Percentiles rank a stretch among this genome's conserved stretches.
Conservation (phyloP, 768 basidiomycete genomes). For the Rhizopogon vinicolor region DNA sequence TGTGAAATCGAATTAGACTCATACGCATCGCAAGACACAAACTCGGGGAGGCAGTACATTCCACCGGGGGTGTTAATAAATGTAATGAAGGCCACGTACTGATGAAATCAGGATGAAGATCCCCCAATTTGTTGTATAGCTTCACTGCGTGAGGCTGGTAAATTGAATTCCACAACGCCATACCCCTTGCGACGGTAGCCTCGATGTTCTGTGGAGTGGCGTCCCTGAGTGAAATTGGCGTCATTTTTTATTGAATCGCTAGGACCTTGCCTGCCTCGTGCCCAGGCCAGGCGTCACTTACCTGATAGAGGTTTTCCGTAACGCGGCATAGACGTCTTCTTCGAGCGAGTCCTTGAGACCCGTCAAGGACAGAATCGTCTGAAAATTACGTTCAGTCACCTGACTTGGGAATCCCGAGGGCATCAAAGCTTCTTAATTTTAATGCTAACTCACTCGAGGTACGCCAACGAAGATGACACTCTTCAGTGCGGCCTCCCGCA, state of each 20-base stretch:
- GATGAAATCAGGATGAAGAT: slow-evolving; percentile 93
- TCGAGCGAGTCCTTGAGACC: slow-evolving; percentile 75
- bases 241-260: not conserved
- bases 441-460: slow-evolving; percentile 56
- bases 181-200: slow-evolving; percentile 63
- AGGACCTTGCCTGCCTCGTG: slow-evolving; percentile 2
- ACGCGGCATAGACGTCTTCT: slow-evolving; percentile 69
- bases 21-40: slow-evolving; percentile 22
- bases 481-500: slow-evolving; percentile 88
- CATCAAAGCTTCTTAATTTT: not conserved
- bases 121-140: slow-evolving; percentile 79
- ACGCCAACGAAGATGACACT: slow-evolving; percentile 87
- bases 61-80: slow-evolving; percentile 27
- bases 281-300: slow-evolving; percentile 28
- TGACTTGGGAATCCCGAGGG: slow-evolving; percentile 1
- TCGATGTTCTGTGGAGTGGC: slow-evolving; percentile 62
- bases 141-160: slow-evolving; percentile 89
- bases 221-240: slow-evolving; percentile 35
- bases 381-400: slow-evolving; percentile 9
- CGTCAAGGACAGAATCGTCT: slow-evolving; percentile 82
- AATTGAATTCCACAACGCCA: slow-evolving; percentile 77
- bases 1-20: slow-evolving; percentile 27
- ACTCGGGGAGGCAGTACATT: slow-evolving; percentile 27
- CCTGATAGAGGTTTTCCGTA: slow-evolving; percentile 68
- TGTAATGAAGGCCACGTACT: slow-evolving; percentile 48